Conservation (phyloP, 1,284 basidiomycete genomes). For the Sanghuangporus sanghuang region DNA sequence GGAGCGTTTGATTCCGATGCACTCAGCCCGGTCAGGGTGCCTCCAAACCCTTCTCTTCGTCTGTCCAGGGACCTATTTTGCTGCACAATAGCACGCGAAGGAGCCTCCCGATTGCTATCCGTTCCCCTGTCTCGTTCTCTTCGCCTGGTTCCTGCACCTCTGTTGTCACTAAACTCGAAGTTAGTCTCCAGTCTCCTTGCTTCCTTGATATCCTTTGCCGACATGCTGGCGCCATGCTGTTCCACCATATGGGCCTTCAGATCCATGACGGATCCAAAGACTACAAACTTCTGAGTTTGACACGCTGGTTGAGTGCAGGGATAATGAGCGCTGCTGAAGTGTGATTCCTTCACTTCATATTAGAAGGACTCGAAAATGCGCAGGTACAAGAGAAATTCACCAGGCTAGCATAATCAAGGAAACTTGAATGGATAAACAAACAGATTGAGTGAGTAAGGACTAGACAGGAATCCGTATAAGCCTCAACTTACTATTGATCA, state of each 20-base stretch:
- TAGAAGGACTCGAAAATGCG: not conserved
- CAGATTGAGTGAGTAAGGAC: not conserved
- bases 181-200: conserved; percentile 75
- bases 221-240: conserved; percentile 81
- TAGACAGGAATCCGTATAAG: conserved; percentile 4
- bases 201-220: conserved; percentile 70
- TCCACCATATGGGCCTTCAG: conserved; percentile 91
- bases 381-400: conserved; percentile 36
- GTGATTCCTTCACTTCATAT: conserved; percentile 46
- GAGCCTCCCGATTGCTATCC: conserved; percentile 24
- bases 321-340: conserved; percentile 69
- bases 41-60: conserved; percentile 61
- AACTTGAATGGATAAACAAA: conserved; percentile 41
- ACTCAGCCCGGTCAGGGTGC: conserved; percentile 51
- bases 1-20: conserved; percentile 19
- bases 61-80: conserved; percentile 28
- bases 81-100: conserved; percentile 45
- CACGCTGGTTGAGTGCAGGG: conserved; percentile 77
- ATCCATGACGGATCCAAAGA: conserved; percentile 85
- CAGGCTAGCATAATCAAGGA: conserved; percentile 70
- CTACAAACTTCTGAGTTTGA: conserved; percentile 88
- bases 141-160: conserved; percentile 37
- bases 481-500: conserved; percentile 76
- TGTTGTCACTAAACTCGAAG: conserved; percentile 69
- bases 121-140: conserved; percentile 31